A percentile compares a stretch with the other conserved stretches of the same genome.
phyloP scores from a whole-genome alignment of 768 basidiomycete species.

The Butyriboletus loyo region DNA sequence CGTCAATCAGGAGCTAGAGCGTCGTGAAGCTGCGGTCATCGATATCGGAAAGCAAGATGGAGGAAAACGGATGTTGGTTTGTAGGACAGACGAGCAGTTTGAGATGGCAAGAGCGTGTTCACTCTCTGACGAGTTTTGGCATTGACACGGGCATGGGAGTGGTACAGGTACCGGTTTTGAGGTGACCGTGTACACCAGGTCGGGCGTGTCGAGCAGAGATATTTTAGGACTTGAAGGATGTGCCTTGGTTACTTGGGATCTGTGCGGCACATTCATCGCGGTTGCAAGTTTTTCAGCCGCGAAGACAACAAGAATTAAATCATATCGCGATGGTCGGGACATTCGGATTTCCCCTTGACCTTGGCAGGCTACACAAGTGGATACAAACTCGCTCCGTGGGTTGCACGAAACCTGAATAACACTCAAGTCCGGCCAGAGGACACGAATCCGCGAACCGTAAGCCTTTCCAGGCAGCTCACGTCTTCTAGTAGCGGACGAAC shows the following conservation, averaged over 20 bases:
- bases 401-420: too few species aligned
- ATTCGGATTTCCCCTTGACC: too few species aligned
- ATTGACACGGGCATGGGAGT: background rate
- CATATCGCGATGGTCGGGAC: too few species aligned
- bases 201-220: too few species aligned
- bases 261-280: background rate
- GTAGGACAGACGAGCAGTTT: constrained; percentile 63
- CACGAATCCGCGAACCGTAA: background rate
- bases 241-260: background rate
- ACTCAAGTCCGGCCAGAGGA: too few species aligned
- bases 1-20: constrained; percentile 44
- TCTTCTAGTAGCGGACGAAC: too few species aligned
- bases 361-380: too few species aligned
- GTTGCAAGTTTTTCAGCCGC: too few species aligned
- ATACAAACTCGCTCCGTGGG: too few species aligned
- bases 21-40: constrained; percentile 39
- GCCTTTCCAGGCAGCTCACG: background rate
- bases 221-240: background rate
- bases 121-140: constrained; percentile 15
- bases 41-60: constrained; percentile 40
- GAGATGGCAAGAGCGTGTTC: constrained; percentile 47
- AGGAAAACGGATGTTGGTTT: constrained; percentile 48
- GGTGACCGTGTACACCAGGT: too few species aligned
- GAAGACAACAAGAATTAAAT: too few species aligned
- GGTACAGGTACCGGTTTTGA: background rate